Evolutionary conservation across 805 yeast species (phyloP), one percentile per base, ranked within the genome.

Genomic region (Naumovozyma dairenensis): DNA sequence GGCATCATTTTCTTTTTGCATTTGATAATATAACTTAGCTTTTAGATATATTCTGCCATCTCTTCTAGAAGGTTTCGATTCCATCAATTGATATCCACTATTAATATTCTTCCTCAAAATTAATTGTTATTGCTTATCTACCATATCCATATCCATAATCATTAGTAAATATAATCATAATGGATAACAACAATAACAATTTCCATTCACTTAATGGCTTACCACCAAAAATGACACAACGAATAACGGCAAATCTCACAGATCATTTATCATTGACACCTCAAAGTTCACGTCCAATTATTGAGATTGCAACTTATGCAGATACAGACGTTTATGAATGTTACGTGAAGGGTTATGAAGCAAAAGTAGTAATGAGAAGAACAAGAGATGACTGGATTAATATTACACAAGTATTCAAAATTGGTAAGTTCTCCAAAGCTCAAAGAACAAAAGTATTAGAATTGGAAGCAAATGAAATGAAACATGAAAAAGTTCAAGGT

Each of bases 341-440:
- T 51, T 77, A 76, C 31, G 71, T 82, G 27, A 65, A 72, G 21
- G 83, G 77, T 33, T 46, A 35, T 27, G 59, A 49, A 36, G 45
- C 55, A 8, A 42, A 52, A 14, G 49, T 57, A 26, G 54, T 55
- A 2, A 92, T 92, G 97, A 73, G 97, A 48, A 68, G 97, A 37
- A 77, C 83, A 40, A 67, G 71, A 32, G 98, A 92, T 55, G 82
- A 87, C 46, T 92, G 97, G 97, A 85, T 92, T 35, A 82, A 82
- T 51, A 85, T 86, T 16, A 82, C 93, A 1, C 94, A 82, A 53
- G 77, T 81, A 24, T 63, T 82, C 45, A 81, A 82, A 52, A 74
- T 81, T 39, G 86, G 87, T 24, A 74, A 78, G 39, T 78, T 77
- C 48, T 80, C 84, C 28, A 82, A 82, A 57, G 81, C 87, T 2